Evolutionary conservation across 148 eudicot species (phyloP), one percentile per base, ranked within the genome.

Genomic region (Cornus florida): DNA sequence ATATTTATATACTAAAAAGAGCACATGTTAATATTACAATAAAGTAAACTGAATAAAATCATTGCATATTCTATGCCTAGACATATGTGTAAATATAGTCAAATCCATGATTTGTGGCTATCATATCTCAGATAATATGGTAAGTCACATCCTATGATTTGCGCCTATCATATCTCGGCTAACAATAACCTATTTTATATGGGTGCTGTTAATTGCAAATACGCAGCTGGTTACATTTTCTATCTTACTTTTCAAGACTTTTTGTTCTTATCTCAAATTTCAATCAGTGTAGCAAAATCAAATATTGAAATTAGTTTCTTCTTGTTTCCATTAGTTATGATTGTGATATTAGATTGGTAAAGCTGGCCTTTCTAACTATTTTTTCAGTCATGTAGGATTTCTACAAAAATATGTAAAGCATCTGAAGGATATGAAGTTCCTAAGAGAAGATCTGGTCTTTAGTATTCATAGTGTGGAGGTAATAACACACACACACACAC

Each of bases 401-500:
- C 89, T 96, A 65, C 48, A 89, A 56, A 92, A 87, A 83, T 92
- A 84, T 86, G 95, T 93, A 35, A 89, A 88, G 86, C 93, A 57
- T 73, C 87, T 96, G 81, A 93, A 96, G 86, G 95, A 92, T 77
- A 88, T 91, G 81, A 86, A 90, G 68, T 92, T 96, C 80, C 64
- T 96, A 73, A 87, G 92, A 83, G 99, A 96, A 82, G 98, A 96
- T 87, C 83, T 96, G 87, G 83, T 90, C 79, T 88, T 93, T 78
- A 94, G 95, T 82, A 78, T 83, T 77, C 99, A 96, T 81, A 96
- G 99, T 57, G 98, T 92, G 80, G 92, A 93, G 97, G 99, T 91
- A 88, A 82, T 56, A 20, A 39, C 14, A 33, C 50, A n/a, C 23
- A 35, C 38, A 35, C 5, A 35, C 5, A 35, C 5, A 35, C 38